Conservation (phyloP, 306 rosid species). For the Geum urbanum region DNA sequence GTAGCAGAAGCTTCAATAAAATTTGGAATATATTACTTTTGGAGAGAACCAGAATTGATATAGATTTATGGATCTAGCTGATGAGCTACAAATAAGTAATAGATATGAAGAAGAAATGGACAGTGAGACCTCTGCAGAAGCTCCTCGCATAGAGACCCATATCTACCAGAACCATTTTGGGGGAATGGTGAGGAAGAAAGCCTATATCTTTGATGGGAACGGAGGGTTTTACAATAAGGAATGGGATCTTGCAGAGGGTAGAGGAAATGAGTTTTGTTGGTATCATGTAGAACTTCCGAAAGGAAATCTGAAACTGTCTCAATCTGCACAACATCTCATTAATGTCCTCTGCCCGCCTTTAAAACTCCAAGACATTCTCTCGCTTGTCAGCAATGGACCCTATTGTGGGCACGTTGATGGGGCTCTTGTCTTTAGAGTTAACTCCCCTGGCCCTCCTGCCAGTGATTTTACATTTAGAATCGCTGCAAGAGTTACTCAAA, state of each 20-base stretch:
- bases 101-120: slow-evolving; percentile 52
- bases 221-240: slow-evolving; percentile 76
- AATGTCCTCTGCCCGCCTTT: slow-evolving; percentile 87
- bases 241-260: slow-evolving; percentile 67
- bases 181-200: slow-evolving; percentile 73
- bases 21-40: slow-evolving; percentile 15
- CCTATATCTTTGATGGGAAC: slow-evolving; percentile 76
- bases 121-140: slow-evolving; percentile 34
- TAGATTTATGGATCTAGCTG: slow-evolving; percentile 50
- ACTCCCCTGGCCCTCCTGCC: slow-evolving; percentile 90
- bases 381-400: slow-evolving; percentile 98
- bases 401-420: slow-evolving; percentile 92
- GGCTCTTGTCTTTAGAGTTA: slow-evolving; percentile 86
- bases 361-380: slow-evolving; percentile 94
- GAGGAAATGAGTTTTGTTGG: slow-evolving; percentile 82
- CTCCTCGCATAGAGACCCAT: slow-evolving; percentile 38
- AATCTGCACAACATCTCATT: slow-evolving; percentile 79
- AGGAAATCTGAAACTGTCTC: slow-evolving; percentile 65
- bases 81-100: slow-evolving; percentile 26
- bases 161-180: slow-evolving; percentile 31
- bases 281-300: slow-evolving; percentile 96
- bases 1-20: slow-evolving; percentile 3
- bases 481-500: slow-evolving; percentile 81
- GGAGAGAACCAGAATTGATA: slow-evolving; percentile 22
- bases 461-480: slow-evolving; percentile 81